Percentiles rank a stretch among this genome's conserved stretches.
phyloP scores from a whole-genome alignment of 2,329 filamentous ascomycete species.

The Corynespora cassiicola region DNA sequence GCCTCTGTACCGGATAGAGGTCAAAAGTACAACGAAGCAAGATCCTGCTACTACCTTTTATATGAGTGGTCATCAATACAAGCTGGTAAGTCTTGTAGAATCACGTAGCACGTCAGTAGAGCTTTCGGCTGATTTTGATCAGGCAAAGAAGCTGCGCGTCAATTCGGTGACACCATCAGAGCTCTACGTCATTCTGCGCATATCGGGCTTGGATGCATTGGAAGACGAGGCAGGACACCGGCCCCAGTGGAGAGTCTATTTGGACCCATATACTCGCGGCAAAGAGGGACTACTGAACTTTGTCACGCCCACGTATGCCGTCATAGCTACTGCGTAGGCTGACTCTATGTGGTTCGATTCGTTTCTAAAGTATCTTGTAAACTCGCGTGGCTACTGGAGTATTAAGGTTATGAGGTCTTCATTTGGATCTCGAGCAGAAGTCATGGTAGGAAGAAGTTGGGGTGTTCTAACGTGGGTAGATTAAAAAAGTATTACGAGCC shows the following conservation, averaged over 20 bases:
- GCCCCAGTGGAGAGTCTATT: slow-evolving; percentile 10
- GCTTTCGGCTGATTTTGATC: not conserved
- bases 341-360: not conserved
- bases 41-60: slow-evolving; percentile 10
- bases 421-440: too few relatives aligned
- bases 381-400: slow-evolving; percentile 2
- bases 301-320: slow-evolving; percentile 7
- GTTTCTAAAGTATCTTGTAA: slow-evolving; percentile 1
- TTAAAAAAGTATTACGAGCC: too few relatives aligned
- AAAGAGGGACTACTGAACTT: slow-evolving; percentile 6
- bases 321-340: slow-evolving; percentile 6
- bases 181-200: slow-evolving; percentile 9
- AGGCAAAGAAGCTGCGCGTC: slow-evolving; percentile 8
- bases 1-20: slow-evolving; percentile 9
- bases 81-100: slow-evolving; percentile 4
- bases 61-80: slow-evolving; percentile 9
- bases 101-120: slow-evolving; percentile 1
- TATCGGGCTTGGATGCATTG: slow-evolving; percentile 13
- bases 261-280: slow-evolving; percentile 7
- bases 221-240: slow-evolving; percentile 5
- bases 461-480: too few relatives aligned
- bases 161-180: slow-evolving; percentile 7
- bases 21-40: slow-evolving; percentile 11
- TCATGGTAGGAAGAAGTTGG: too few relatives aligned
- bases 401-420: too few relatives aligned